Evolutionary conservation across 805 yeast species (phyloP).

Genomic region (Candida anglica): DNA sequence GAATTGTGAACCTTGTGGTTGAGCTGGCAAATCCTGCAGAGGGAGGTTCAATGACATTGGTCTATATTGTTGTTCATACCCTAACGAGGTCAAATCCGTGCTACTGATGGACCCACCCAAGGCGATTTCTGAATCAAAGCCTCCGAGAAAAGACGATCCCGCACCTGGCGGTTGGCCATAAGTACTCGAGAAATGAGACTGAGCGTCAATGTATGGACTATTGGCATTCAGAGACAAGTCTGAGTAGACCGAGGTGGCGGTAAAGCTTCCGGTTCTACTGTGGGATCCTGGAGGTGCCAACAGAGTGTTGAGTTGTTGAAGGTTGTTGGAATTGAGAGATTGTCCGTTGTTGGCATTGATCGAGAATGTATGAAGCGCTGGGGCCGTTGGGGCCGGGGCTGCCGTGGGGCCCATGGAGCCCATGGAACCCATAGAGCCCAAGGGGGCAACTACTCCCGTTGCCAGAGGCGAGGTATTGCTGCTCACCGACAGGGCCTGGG

Average conservation of each 20-base stretch:
- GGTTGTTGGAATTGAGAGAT: constrained; percentile 9
- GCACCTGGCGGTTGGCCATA: constrained; percentile 6
- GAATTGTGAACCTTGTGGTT: neutral
- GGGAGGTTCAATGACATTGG: constrained; percentile 2
- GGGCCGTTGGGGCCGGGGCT: too few species aligned
- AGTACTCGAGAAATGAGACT: constrained; percentile 24
- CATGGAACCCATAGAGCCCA: neutral
- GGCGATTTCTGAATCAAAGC: constrained; percentile 31
- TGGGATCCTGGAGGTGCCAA: constrained; percentile 1
- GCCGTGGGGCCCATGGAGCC: neutral
- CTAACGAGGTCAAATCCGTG: constrained; percentile 21
- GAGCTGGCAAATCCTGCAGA: neutral
- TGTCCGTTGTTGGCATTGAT: too few species aligned
- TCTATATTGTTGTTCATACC: constrained; percentile 5
- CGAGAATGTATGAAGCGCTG: too few species aligned
- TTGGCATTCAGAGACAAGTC: constrained; percentile 35
- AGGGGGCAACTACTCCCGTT: neutral
- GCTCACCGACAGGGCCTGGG: neutral
- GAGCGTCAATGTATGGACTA: constrained; percentile 34
- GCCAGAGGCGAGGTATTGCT: constrained; percentile 1
- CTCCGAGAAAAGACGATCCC: constrained; percentile 5
- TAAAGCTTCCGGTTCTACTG: neutral
- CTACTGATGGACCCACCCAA: constrained; percentile 37
- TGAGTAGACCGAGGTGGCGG: constrained; percentile 23
- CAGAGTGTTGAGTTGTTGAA: constrained; percentile 12